Evolutionary conservation across 2,329 filamentous ascomycete species (phyloP).

Genomic region (Teratosphaeriaceae sp.): DNA sequence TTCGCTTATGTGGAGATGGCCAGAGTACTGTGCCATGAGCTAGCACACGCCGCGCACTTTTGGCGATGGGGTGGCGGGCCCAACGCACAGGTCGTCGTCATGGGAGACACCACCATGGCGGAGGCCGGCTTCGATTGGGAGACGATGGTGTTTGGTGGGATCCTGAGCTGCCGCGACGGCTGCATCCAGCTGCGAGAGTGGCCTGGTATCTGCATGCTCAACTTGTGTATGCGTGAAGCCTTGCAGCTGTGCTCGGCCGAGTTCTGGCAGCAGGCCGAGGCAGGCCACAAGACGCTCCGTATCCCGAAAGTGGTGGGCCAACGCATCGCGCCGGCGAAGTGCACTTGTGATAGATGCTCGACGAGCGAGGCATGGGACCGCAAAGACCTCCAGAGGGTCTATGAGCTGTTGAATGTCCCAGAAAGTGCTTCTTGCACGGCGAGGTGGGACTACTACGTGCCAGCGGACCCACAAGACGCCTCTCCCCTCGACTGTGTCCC

Average conservation of each 20-base stretch:
- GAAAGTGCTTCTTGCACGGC: not conserved
- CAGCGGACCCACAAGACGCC: not conserved
- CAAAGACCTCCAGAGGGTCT: no score
- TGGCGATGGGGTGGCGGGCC: not conserved
- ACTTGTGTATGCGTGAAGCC: not conserved
- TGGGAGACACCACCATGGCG: not conserved
- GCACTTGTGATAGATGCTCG: no score
- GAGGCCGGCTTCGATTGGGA: not conserved
- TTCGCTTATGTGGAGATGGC: not conserved
- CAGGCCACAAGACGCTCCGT: no score
- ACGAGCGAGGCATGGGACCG: no score
- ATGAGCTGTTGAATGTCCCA: no score
- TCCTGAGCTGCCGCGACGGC: not conserved
- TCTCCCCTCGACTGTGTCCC: not conserved
- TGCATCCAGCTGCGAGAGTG: no score
- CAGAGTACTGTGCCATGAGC: not conserved
- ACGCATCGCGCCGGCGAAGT: no score
- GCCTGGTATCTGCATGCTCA: not conserved
- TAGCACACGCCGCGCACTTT: not conserved
- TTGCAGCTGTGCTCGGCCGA: no score
- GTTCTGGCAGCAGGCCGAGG: no score
- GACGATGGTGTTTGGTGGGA: not conserved
- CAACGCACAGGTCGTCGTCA: not conserved
- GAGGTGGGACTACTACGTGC: not conserved
- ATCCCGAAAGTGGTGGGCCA: no score